Base-by-base conservation (phyloP, 2,329 filamentous ascomycete species). In the Fusarium sarcochroum region DNA sequence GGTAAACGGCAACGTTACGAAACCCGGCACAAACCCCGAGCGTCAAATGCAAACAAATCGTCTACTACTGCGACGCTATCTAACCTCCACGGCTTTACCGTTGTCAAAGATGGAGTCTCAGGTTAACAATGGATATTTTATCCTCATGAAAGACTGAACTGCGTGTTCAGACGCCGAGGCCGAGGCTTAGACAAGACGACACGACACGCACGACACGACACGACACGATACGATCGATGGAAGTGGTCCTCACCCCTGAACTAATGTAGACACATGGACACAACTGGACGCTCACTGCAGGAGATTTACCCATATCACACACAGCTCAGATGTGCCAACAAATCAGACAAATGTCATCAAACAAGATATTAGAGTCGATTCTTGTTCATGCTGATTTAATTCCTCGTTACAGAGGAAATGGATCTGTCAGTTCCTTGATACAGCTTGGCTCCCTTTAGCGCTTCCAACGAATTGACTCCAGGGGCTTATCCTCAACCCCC, bases 221-320 rank as follows among this genome's bases (percentile, higher is more conserved):
- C 62, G 21, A 48, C 30, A 47, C 18, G 23, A 17, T 18, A 46
- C 37, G 45, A 47, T 63, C 51, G 35, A 58, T 48, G 49, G 37
- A 38, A 30, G 61, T 66, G 61, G 56, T 58, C 38, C 56, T 66
- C 37, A 34, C 63, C 66, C 66, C 66, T 69, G 66, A 70, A 52
- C 58, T 68, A 67, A 62, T 54, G 42, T 52, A 25, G 62, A 46
- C 37, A 59, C 52, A 25, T 41, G 17, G 27, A 34, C 34, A 32
- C 37, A 54, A 21, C 20, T 14, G 40, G 47, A 62, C 42, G 60
- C 66, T 56, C 57, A 32, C 54, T 53, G 55, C 59, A 66, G 42
- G 57, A 66, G 52, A 52, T 51, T 56, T 37, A 42, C 21, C 34
- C 53, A 32, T 40, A 34, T 67, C 58, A 50, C 50, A 66, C 58